These are phyloP conservation scores for Chrysoporthe cubensis DNA, from an alignment of 2,329 filamentous ascomycete genomes.

Conservation along the genomic window DNA sequence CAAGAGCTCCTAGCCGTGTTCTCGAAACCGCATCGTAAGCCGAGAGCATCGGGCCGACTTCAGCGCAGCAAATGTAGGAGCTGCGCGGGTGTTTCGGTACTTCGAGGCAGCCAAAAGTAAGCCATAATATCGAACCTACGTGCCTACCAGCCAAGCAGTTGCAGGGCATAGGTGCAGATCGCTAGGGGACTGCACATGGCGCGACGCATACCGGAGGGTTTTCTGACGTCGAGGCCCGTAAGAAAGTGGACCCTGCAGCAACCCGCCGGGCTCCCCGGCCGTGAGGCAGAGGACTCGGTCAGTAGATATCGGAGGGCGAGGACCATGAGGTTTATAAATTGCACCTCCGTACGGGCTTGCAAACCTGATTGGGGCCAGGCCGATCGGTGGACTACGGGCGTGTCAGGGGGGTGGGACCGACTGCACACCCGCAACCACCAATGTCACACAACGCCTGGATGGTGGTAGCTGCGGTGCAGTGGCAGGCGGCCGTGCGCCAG, in stretches of 20 bases:
- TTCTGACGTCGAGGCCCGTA: not conserved
- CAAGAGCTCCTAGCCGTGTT: not conserved
- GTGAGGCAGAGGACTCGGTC: not conserved
- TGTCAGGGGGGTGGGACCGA: conserved; percentile 19
- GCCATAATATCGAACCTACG: not conserved
- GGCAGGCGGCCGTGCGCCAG: not conserved
- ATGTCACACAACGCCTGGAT: not conserved
- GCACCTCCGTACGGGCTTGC: conserved; percentile 1
- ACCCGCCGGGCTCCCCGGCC: not conserved
- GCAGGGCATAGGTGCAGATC: not conserved
- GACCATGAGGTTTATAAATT: not conserved
- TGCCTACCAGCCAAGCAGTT: not conserved
- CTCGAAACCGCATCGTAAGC: not conserved
- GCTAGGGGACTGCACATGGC: not conserved
- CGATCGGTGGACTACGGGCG: conserved; percentile 1
- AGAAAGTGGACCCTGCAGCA: not conserved
- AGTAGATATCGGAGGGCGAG: not conserved
- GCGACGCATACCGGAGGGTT: not conserved
- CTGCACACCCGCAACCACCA: not conserved
- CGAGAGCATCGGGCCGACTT: not conserved
- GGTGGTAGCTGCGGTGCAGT: not conserved
- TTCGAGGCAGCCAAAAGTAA: not conserved
- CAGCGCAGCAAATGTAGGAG: not conserved
- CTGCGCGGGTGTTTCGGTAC: not conserved
- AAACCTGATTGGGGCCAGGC: not conserved